Base-by-base conservation (phyloP, 768 basidiomycete species). In the Russula griseocarnosa region DNA sequence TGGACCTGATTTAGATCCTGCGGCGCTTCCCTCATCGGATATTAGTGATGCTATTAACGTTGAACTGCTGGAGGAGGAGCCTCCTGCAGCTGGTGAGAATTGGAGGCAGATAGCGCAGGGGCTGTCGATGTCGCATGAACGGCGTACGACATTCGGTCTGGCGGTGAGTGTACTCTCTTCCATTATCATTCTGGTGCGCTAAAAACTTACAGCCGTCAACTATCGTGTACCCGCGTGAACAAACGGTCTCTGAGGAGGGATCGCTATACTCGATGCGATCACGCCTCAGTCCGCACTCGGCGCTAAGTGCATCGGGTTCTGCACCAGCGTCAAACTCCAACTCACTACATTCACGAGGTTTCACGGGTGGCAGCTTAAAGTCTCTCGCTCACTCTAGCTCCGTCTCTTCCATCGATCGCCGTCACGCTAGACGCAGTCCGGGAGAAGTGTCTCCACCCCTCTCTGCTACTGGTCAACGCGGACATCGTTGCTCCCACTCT, bases 1-100 rank as follows among this genome's bases (percentile, higher is more conserved):
- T 0, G 30, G 73, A 9, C 71, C 74, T 14, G 70, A 73, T 36
- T 67, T 71, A n/a, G 63, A 65, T 34, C 79, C 73, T 66, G 72
- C 32, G 11, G 24, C 28, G 28, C 42, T 51, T 18, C 62, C 52
- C 46, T 52, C 54, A 30, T 55, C 11, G 30, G 70, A 69, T 7
- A 51, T 54, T n/a, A 67, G 67, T 46, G 67, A 67, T 3, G 69
- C 63, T 6, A 70, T 85, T 59, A 74, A 79, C 3, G 79, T 85
- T 22, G 86, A 90, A 70, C 70, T 88, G 6, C 74, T 88, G 18
- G 89, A 91, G 65, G 86, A 88, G 38, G 85, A 79, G 26, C 88
- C 89, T 9, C 88, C 89, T 3, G 71, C 71, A 60, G 83, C 88
- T 28, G 79, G 79, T 22, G 82, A 81, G 60, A 76, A 81, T 5